Evolutionary conservation across 2,329 filamentous ascomycete genomes (phyloP).

Genomic region (Talaromyces albobiverticillius): DNA sequence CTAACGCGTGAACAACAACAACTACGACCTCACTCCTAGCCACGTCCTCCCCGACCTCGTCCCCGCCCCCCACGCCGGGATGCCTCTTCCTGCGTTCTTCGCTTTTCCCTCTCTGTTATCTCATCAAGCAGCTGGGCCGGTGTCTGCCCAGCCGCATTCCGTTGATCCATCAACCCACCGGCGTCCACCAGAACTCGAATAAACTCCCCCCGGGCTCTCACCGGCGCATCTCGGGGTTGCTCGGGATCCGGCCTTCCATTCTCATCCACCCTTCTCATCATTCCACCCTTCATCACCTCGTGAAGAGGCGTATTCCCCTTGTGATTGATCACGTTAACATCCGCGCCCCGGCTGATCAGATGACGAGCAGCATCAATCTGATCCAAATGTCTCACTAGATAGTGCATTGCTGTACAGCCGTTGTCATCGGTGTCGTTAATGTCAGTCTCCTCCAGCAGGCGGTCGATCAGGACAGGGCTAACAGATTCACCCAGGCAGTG

Average conservation of each 20-base stretch:
- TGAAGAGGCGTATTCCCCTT: constrained; percentile 23
- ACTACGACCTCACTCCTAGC: no score
- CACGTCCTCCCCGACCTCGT: no score
- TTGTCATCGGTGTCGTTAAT: constrained; percentile 19
- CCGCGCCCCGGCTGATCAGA: constrained; percentile 16
- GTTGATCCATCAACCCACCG: constrained; percentile 19
- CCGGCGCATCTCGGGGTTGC: not conserved
- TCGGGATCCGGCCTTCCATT: no score
- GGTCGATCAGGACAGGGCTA: constrained; percentile 18
- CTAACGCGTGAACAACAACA: no score
- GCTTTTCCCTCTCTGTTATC: no score
- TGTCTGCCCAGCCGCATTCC: constrained; percentile 22
- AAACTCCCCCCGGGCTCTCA: not conserved
- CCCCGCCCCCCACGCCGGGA: no score
- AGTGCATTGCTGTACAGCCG: constrained; percentile 21
- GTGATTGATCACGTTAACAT: constrained; percentile 18
- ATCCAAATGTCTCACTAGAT: constrained; percentile 19
- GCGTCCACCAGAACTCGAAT: constrained; percentile 13
- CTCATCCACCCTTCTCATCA: constrained; percentile 1
- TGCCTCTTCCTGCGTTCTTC: no score
- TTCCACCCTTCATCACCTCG: constrained; percentile 17
- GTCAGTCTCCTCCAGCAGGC: constrained; percentile 18
- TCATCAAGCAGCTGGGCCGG: constrained; percentile 17
- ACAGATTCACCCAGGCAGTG: constrained; percentile 17
- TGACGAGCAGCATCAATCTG: constrained; percentile 14